Conservation (phyloP, 495 filamentous ascomycete species). For the Cercophora samala region DNA sequence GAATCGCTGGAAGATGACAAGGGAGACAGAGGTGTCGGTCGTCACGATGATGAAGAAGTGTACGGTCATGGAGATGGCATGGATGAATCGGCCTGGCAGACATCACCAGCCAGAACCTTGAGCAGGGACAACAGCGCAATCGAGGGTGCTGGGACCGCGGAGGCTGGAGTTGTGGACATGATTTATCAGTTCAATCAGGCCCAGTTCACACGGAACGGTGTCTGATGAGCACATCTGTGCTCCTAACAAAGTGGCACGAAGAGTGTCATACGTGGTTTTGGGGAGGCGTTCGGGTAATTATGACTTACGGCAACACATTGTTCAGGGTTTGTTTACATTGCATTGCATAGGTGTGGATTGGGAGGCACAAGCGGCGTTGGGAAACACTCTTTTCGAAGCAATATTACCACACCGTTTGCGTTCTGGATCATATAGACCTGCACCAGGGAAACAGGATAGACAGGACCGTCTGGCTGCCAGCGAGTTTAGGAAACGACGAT, state of each 20-base stretch:
- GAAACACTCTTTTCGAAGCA: background rate
- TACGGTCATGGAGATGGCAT: constrained; percentile 50
- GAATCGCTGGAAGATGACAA: constrained; percentile 47
- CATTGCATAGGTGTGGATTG: background rate
- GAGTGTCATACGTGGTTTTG: background rate
- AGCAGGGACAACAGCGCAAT: constrained; percentile 42
- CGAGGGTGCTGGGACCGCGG: constrained; percentile 35
- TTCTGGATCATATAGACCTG: background rate
- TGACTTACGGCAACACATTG: background rate
- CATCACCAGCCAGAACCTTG: constrained; percentile 39
- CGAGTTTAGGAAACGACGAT: background rate
- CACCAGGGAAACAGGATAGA: background rate
- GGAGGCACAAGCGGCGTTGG: background rate
- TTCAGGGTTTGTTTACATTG: background rate
- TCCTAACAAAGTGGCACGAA: background rate
- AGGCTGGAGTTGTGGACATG: constrained; percentile 73
- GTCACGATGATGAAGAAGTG: constrained; percentile 62
- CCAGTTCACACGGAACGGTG: constrained; percentile 58
- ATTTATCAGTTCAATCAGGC: constrained; percentile 89
- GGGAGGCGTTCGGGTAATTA: background rate
- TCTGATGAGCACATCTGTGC: constrained; percentile 30
- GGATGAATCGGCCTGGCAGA: constrained; percentile 55
- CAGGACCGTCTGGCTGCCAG: background rate
- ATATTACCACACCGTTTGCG: background rate
- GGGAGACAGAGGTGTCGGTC: constrained; percentile 64